Percentiles rank a stretch among this genome's conserved stretches.
phyloP scores from a whole-genome alignment of 306 rosid genomes.

The Gillenia trifoliata region DNA sequence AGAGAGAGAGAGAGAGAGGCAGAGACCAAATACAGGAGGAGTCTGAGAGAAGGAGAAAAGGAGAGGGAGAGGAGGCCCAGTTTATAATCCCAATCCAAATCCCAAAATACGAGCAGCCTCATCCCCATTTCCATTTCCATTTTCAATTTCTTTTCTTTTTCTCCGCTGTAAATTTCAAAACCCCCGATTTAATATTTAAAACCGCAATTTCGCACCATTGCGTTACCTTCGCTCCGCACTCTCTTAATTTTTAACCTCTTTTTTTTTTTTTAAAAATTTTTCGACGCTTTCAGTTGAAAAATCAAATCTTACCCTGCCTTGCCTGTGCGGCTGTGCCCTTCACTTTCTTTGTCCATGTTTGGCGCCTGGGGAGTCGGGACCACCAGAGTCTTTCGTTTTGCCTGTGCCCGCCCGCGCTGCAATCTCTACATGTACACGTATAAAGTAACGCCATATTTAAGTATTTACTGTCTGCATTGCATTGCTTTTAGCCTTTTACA shows the following conservation, averaged over 20 bases:
- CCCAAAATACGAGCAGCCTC: background rate
- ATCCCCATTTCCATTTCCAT: slow-evolving; percentile 31
- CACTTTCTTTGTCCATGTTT: background rate
- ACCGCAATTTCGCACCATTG: background rate
- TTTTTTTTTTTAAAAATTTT: background rate
- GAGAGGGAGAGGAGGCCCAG: background rate
- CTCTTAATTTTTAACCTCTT: background rate
- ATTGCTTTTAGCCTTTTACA: no score
- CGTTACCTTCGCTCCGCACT: background rate
- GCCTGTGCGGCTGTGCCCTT: background rate
- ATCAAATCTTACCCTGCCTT: background rate
- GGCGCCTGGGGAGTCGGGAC: background rate
- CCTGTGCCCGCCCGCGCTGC: no score
- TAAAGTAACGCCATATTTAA: no score
- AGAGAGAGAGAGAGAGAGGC: slow-evolving; percentile 4
- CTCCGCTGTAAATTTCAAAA: background rate
- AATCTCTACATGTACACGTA: no score
- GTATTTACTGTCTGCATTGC: no score
- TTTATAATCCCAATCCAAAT: slow-evolving; percentile 46
- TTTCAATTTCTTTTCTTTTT: slow-evolving; percentile 8
- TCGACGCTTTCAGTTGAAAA: background rate
- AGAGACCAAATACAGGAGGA: background rate
- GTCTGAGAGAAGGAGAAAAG: background rate
- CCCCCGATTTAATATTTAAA: background rate
- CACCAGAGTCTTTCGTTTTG: background rate